These are phyloP conservation scores for Chrysopogon serrulatus DNA, from an alignment of 176 grass and related monocot species.

Conservation along the genomic window DNA sequence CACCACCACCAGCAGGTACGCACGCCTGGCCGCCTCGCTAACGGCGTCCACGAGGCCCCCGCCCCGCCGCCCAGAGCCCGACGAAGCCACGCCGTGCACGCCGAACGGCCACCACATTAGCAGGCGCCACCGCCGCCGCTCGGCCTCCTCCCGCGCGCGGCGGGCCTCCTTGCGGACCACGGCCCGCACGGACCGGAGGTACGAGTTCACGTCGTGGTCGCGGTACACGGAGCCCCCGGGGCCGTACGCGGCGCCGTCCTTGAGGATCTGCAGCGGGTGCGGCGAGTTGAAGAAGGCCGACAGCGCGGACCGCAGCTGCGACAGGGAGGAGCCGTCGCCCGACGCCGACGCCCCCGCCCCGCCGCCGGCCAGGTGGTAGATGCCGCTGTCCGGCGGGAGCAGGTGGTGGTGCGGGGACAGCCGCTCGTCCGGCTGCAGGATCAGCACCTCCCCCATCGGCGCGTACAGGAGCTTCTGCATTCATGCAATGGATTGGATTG, in stretches of 20 bases:
- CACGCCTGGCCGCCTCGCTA: slow-evolving; percentile 32
- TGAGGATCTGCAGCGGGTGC: slow-evolving; percentile 89
- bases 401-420: slow-evolving; percentile 84
- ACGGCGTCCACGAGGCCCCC: slow-evolving; percentile 31
- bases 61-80: background rate
- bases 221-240: slow-evolving; percentile 67
- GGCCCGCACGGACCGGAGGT: slow-evolving; percentile 58
- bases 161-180: slow-evolving; percentile 68
- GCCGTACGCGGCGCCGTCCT: slow-evolving; percentile 64
- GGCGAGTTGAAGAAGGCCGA: slow-evolving; percentile 86
- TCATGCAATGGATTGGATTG: background rate
- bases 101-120: slow-evolving; percentile 59
- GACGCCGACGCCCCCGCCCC: background rate
- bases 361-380: slow-evolving; percentile 45
- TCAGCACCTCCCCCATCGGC: slow-evolving; percentile 86
- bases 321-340: slow-evolving; percentile 18
- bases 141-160: slow-evolving; percentile 33
- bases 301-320: slow-evolving; percentile 48
- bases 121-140: slow-evolving; percentile 28
- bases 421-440: slow-evolving; percentile 82
- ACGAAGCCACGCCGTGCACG: slow-evolving; percentile 7
- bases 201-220: slow-evolving; percentile 85
- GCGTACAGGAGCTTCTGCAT: slow-evolving; percentile 85
- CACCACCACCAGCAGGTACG: slow-evolving; percentile 42
- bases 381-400: slow-evolving; percentile 69